Evolutionary conservation across 805 yeast species (phyloP).

Genomic region (Yarrowia sp.): DNA sequence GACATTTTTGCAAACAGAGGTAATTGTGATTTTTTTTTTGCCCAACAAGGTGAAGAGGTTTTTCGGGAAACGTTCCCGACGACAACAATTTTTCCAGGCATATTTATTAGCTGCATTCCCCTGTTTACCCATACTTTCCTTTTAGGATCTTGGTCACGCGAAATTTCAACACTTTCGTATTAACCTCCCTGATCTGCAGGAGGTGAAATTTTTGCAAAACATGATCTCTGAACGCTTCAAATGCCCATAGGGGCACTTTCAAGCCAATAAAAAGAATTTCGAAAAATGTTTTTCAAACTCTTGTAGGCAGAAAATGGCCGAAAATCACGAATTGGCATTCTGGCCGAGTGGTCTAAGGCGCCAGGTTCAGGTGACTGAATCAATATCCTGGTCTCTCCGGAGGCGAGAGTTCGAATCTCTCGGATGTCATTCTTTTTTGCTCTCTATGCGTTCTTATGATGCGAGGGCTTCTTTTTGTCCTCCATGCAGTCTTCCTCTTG

Average conservation of each 20-base stretch:
- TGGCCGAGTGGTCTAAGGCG: slow-evolving; percentile 39
- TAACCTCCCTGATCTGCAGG: background rate
- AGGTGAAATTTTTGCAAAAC: background rate
- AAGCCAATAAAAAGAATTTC: too few relatives aligned
- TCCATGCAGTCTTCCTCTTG: too few relatives aligned
- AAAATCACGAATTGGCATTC: slow-evolving; percentile 12
- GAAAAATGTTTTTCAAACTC: background rate
- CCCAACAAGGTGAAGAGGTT: background rate
- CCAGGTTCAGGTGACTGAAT: slow-evolving; percentile 38
- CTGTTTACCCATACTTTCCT: background rate
- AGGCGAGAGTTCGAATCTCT: slow-evolving; percentile 39
- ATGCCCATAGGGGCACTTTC: too few relatives aligned
- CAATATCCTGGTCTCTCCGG: slow-evolving; percentile 39
- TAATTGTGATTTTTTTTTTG: background rate
- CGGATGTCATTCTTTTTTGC: slow-evolving; percentile 32
- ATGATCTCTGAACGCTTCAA: too few relatives aligned
- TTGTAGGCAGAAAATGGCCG: background rate
- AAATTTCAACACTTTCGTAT: too few relatives aligned
- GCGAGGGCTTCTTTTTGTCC: background rate
- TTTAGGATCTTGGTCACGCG: too few relatives aligned
- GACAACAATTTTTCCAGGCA: too few relatives aligned
- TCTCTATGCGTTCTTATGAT: background rate
- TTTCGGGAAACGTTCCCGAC: too few relatives aligned
- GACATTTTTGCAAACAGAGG: background rate
- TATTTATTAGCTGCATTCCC: too few relatives aligned